Evolutionary conservation across 2,329 filamentous ascomycete genomes (phyloP).

Genomic region (Fusarium subglutinans): DNA sequence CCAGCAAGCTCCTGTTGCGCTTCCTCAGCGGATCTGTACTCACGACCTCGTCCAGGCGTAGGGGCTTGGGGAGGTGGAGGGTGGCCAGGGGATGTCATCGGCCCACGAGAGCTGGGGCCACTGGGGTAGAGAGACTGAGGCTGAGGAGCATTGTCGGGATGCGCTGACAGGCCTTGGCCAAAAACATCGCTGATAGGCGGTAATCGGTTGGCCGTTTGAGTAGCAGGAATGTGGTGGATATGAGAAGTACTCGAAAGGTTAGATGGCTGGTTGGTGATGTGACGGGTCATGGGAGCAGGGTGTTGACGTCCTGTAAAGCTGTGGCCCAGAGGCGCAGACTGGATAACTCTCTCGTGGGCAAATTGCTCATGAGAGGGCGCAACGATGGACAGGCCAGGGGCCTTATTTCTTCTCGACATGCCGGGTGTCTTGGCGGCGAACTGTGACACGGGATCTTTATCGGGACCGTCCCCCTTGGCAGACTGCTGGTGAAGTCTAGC

Average conservation of each 20-base stretch:
- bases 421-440: conserved; percentile 76
- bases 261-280: conserved; percentile 82
- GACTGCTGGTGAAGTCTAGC: conserved; percentile 87
- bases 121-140: conserved; percentile 62
- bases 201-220: conserved; percentile 89
- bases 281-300: conserved; percentile 77
- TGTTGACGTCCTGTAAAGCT: conserved; percentile 93
- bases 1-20: conserved; percentile 90
- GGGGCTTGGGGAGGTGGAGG: conserved; percentile 64
- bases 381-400: conserved; percentile 92
- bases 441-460: conserved; percentile 60
- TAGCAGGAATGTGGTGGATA: conserved; percentile 88
- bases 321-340: conserved; percentile 93
- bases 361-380: conserved; percentile 92
- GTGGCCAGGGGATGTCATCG: conserved; percentile 81
- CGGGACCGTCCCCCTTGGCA: conserved; percentile 77
- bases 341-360: conserved; percentile 92
- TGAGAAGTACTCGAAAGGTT: conserved; percentile 86
- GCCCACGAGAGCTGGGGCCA: conserved; percentile 71
- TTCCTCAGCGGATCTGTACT: conserved; percentile 96
- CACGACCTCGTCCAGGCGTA: conserved; percentile 73
- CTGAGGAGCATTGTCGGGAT: conserved; percentile 62
- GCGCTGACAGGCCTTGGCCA: conserved; percentile 75
- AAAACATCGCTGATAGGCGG: conserved; percentile 97
- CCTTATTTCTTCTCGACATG: conserved; percentile 78